phyloP scores from a whole-genome alignment of 495 filamentous ascomycete genomes.

The Daldinia caldariorum region DNA sequence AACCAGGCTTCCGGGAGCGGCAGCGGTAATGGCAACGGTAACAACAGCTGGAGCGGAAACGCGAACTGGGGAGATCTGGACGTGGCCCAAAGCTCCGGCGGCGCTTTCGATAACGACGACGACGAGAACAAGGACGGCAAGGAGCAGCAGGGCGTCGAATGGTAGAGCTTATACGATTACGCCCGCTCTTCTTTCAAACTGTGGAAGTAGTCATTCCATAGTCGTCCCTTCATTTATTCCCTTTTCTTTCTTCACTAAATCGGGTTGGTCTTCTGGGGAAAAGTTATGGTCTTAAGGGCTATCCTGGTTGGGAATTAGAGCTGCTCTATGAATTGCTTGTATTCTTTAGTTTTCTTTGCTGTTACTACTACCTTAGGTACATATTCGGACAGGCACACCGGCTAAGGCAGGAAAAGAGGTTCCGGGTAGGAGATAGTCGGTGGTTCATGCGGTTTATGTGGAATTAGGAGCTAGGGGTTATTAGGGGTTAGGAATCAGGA shows the following conservation, averaged over 20 bases:
- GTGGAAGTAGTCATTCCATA: not conserved
- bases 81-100: conserved; percentile 34
- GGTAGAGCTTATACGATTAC: conserved; percentile 19
- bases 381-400: not conserved
- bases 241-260: not conserved
- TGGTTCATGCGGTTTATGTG: too few relatives aligned
- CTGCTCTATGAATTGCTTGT: not conserved
- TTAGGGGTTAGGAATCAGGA: not conserved
- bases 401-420: not conserved
- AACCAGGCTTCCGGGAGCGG: not conserved
- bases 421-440: too few relatives aligned
- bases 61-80: conserved; percentile 20
- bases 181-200: not conserved
- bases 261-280: not conserved
- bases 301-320: not conserved
- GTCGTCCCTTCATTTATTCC: not conserved
- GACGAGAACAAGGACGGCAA: conserved; percentile 16
- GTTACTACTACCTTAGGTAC: not conserved
- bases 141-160: not conserved
- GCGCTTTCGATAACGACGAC: conserved; percentile 34
- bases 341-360: not conserved
- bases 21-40: conserved; percentile 6
- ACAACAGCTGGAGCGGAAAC: not conserved
- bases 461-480: not conserved
- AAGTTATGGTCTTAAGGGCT: not conserved